Conservation (phyloP, 2,329 filamentous ascomycete genomes). For the Colletotrichum scovillei region DNA sequence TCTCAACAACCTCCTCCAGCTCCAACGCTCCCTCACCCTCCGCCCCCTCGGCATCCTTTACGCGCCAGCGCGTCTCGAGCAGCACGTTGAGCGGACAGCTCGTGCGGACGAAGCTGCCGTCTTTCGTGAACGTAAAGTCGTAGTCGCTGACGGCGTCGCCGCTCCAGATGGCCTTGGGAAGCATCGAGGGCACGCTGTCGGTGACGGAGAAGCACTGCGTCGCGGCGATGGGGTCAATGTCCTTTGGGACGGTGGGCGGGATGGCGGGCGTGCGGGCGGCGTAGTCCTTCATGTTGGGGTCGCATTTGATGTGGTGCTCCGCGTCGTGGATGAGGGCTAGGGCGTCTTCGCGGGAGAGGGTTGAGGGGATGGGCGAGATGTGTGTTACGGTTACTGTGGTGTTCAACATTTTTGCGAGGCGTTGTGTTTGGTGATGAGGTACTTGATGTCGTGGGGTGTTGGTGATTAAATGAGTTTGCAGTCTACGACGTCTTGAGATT, state of each 20-base stretch:
- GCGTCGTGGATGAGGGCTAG: slow-evolving; percentile 62
- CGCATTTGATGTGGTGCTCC: slow-evolving; percentile 62
- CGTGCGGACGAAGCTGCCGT: slow-evolving; percentile 63
- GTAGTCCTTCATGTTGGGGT: slow-evolving; percentile 60
- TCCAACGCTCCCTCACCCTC: slow-evolving; percentile 46
- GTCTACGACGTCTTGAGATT: background rate
- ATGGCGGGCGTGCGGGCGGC: slow-evolving; percentile 44
- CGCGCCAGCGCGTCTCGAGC: slow-evolving; percentile 65
- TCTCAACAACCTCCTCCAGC: slow-evolving; percentile 61
- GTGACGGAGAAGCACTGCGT: slow-evolving; percentile 59
- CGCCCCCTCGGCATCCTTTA: slow-evolving; percentile 41
- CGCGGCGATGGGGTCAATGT: slow-evolving; percentile 40
- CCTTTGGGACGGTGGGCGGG: slow-evolving; percentile 44
- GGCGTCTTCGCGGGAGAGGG: slow-evolving; percentile 47
- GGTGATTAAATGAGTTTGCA: background rate
- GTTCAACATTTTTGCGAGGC: slow-evolving; percentile 52
- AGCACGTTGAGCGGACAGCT: slow-evolving; percentile 61
- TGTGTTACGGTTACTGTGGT: slow-evolving; percentile 56
- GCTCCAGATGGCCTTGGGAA: slow-evolving; percentile 67
- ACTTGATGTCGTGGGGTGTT: background rate
- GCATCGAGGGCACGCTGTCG: slow-evolving; percentile 61
- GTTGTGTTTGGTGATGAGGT: background rate
- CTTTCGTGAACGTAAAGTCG: slow-evolving; percentile 62
- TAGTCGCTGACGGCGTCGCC: slow-evolving; percentile 64
- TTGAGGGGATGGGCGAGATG: slow-evolving; percentile 54